Evolutionary conservation across 768 basidiomycete genomes (phyloP).

Genomic region (Termitomyces sp.): DNA sequence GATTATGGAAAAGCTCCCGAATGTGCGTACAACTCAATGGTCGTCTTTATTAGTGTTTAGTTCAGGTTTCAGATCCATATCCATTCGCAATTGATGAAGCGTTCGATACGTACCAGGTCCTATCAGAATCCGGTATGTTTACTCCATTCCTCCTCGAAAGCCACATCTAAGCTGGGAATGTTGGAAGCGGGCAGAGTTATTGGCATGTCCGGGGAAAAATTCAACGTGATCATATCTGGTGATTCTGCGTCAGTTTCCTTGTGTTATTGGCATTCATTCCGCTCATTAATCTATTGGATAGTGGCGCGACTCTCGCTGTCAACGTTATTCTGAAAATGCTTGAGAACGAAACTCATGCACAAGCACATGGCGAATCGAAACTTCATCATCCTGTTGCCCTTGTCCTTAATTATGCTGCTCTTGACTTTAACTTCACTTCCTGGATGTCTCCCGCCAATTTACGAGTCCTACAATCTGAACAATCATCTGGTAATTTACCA

Average conservation of each 20-base stretch:
- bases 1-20: conserved; percentile 98
- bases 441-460: conserved; percentile 91
- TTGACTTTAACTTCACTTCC: conserved; percentile 98
- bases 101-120: conserved; percentile 82
- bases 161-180: neutral
- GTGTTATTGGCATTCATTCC: neutral
- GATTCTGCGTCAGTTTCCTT: conserved; percentile 87
- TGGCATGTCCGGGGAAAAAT: conserved; percentile 81
- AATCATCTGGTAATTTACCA: conserved; percentile 78
- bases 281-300: conserved; percentile 26
- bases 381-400: conserved; percentile 78
- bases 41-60: neutral
- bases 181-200: conserved; percentile 62
- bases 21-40: conserved; percentile 47
- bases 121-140: conserved; percentile 64
- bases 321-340: conserved; percentile 84
- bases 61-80: conserved; percentile 70
- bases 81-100: conserved; percentile 95
- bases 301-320: conserved; percentile 85
- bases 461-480: conserved; percentile 80
- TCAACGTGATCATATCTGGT: conserved; percentile 80
- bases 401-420: conserved; percentile 84
- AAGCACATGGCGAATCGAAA: conserved; percentile 26
- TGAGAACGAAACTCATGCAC: conserved; percentile 48
- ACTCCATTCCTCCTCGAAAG: neutral